phyloP scores from a whole-genome alignment of 306 rosid species.

The Cicer bijugum region DNA sequence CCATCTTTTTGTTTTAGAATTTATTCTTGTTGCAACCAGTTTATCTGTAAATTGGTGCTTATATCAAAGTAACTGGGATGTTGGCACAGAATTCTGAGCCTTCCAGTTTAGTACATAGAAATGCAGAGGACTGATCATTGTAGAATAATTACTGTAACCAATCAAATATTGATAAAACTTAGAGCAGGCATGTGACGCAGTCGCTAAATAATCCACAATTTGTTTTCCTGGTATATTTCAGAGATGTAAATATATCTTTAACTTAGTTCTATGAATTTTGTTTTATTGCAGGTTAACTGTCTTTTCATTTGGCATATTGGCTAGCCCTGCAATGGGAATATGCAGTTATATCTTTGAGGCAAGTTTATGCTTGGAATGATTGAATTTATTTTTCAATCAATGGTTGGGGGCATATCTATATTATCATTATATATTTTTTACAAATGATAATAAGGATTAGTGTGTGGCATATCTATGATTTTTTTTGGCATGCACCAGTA shows the following conservation, averaged over 20 bases:
- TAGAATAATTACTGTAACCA: neutral
- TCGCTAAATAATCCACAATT: neutral
- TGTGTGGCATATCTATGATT: neutral
- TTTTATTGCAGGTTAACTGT: slow-evolving; percentile 68
- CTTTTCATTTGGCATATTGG: slow-evolving; percentile 66
- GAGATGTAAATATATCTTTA: slow-evolving; percentile 2
- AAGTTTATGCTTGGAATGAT: slow-evolving; percentile 32
- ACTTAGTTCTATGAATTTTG: slow-evolving; percentile 18
- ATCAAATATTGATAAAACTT: neutral
- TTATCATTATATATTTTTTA: neutral
- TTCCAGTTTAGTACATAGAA: neutral
- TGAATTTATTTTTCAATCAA: slow-evolving; percentile 23
- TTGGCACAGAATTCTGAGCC: neutral
- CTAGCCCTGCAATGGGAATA: slow-evolving; percentile 68
- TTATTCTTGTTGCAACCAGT: neutral
- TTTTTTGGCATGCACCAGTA: neutral
- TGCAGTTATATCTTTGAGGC: slow-evolving; percentile 68
- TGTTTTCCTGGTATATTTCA: slow-evolving; percentile 22
- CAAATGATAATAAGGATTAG: slow-evolving; percentile 27
- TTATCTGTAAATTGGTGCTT: neutral
- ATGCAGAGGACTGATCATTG: slow-evolving; percentile 8
- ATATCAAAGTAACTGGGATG: slow-evolving; percentile 14
- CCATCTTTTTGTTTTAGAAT: slow-evolving; percentile 13
- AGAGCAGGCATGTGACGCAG: neutral
- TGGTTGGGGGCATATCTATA: neutral